A percentile compares a stretch with the other conserved stretches of the same genome.
phyloP scores from a whole-genome alignment of 1,139 yeast species.

The Saccharomycopsis phalli region DNA sequence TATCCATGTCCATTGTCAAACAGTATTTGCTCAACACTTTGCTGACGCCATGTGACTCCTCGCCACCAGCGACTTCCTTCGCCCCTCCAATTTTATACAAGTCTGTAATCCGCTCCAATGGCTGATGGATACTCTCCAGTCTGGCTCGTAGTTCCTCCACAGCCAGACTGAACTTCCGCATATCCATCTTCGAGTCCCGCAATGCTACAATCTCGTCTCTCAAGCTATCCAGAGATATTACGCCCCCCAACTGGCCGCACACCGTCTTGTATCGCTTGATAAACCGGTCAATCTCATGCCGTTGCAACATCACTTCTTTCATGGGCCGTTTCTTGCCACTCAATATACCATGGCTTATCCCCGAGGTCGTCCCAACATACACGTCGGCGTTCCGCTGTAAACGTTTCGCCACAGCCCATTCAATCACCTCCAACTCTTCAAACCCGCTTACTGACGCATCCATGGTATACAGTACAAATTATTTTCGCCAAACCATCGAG shows the following conservation, averaged over 20 bases:
- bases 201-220: slow-evolving; percentile 17
- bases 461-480: too few species aligned
- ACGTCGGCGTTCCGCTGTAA: slow-evolving; percentile 40
- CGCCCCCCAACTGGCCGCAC: slow-evolving; percentile 28
- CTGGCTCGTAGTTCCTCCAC: slow-evolving; percentile 30
- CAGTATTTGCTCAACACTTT: slow-evolving; percentile 43
- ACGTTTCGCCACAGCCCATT: slow-evolving; percentile 43
- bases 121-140: slow-evolving; percentile 21
- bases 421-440: slow-evolving; percentile 51
- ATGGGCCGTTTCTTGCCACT: slow-evolving; percentile 31
- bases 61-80: slow-evolving; percentile 24
- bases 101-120: slow-evolving; percentile 20
- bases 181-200: slow-evolving; percentile 22
- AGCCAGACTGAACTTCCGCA: slow-evolving; percentile 38
- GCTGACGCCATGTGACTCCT: slow-evolving; percentile 25
- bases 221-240: slow-evolving; percentile 22
- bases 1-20: slow-evolving; percentile 38
- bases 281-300: slow-evolving; percentile 58
- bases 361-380: slow-evolving; percentile 29
- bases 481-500: too few species aligned
- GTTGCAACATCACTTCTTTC: slow-evolving; percentile 42
- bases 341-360: slow-evolving; percentile 24
- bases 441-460: too few species aligned
- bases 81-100: slow-evolving; percentile 12
- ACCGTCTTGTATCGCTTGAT: slow-evolving; percentile 38